Evolutionary conservation across 176 grass and related monocot genomes (phyloP), one percentile per base, ranked within the genome.

Genomic region (Avena atlantica): DNA sequence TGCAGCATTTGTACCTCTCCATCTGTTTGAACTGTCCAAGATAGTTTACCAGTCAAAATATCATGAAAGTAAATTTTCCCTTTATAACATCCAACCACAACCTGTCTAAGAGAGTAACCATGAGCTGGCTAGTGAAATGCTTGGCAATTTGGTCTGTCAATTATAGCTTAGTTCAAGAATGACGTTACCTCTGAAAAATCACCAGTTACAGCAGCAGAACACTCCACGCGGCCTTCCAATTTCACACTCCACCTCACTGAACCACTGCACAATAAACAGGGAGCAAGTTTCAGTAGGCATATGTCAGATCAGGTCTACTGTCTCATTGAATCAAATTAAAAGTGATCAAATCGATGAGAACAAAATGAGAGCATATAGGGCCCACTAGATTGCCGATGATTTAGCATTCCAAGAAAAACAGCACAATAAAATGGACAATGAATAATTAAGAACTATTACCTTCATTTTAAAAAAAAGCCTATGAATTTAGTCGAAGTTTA

Each of bases 31-130:
- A 95, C 89, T 74, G 78, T 86, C 96, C 96, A 98, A 50, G 78
- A 81, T 37, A 87, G 45, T 76, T 83, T 88, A 75, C 96, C 96
- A 17, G 86, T 94, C 70, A 48, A 89, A 13, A 89, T 84, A 92
- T 95, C 88, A 81, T 91, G 74, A 84, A 98, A 98, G 72, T 95
- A 98, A 70, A 98, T 95, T 83, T 94, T 95, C 71, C 96, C 96
- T 88, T 92, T 92, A 52, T 94, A 98, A 79, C 96, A 98, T 70
- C 96, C 96, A 78, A 98, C 88, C 61, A 94, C 96, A 61, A 98
- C 93, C 96, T 98, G 84, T 76, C 75, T 60, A 76, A 15, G 44
- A 81, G 81, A 90, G 9, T 73, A 82, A 76, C 25, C 25, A 88
- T 85, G 69, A 89, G 65, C 13, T 78, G 29, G 21, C 40, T 76